A percentile compares a stretch with the other conserved stretches of the same genome.
These are phyloP conservation scores for Cladosporium halotolerans DNA, from an alignment of 2,329 filamentous ascomycete genomes.

Conservation along the genomic window DNA sequence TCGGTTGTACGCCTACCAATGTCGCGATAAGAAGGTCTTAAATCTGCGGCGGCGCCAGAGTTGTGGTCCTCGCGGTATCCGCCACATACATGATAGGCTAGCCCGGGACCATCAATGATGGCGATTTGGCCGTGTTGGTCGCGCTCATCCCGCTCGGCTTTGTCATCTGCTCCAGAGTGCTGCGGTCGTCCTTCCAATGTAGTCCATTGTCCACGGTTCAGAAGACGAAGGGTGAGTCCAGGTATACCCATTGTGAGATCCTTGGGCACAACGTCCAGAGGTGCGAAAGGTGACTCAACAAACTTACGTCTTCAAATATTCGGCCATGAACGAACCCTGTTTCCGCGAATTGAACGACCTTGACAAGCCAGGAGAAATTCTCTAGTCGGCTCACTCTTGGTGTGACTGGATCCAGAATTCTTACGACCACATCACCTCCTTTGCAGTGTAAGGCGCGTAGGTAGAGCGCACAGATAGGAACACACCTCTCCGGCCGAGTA, in stretches of 20 bases:
- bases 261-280: background rate
- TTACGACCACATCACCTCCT: too few species aligned
- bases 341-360: too few species aligned
- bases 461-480: too few species aligned
- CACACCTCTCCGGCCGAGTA: too few species aligned
- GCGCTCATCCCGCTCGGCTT: background rate
- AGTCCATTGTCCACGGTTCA: conserved; percentile 4
- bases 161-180: background rate
- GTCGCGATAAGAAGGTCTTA: conserved; percentile 45
- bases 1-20: conserved; percentile 53
- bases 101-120: conserved; percentile 69
- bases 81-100: conserved; percentile 68
- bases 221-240: conserved; percentile 5
- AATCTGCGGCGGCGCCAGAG: background rate
- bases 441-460: too few species aligned
- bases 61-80: conserved; percentile 16
- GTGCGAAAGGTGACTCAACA: too few species aligned
- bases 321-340: too few species aligned
- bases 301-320: too few species aligned
- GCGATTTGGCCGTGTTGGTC: background rate
- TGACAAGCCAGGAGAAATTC: too few species aligned
- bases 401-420: too few species aligned
- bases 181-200: background rate
- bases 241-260: conserved; percentile 6
- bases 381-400: too few species aligned